Base-by-base conservation (phyloP, 202 grass and related monocot genomes). In the Carex arenaria region DNA sequence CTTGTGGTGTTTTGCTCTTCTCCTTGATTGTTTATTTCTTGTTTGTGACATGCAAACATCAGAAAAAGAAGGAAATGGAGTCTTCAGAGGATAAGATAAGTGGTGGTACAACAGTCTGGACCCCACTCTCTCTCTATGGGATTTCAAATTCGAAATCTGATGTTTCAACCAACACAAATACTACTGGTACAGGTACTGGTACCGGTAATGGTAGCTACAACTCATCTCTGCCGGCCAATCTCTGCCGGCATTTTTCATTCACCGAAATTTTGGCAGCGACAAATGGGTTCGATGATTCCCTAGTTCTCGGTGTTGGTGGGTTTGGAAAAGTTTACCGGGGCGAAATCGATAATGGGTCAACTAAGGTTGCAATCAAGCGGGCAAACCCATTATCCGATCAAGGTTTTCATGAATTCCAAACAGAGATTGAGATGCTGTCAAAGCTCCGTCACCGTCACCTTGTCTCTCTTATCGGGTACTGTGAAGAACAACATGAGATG, bases 361-460 rank as follows among this genome's bases (percentile, higher is more conserved):
- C 47, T 0, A 93, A 85, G 73, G 85, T 97, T 23, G 94, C 94
- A 14, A 93, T 97, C 62, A 97, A 97, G 79, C 89, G 89, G 38
- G 82, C 87, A 8, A 96, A 96, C 30, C 89, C 93, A 6, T 63
- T 81, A 70, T 92, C 93, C 0, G 67, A 90, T 42, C 93, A 95
- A 72, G 93, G 93, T 3, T 40, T 90, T 4, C 90, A 95, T 15
- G 90, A 95, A 82, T 95, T 92, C 57, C 88, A 89, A 57, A 95
- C 86, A 8, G 93, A 95, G 80, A 95, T 92, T 17, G 93, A 92
- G 59, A 87, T 93, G 93, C 8, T 96, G 36, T 96, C 90, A 2
- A 91, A 91, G 85, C 89, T 96, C 53, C 82, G 93, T 0, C 90
- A 96, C 72, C 82, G 83, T 20, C 93, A 96, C 54, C 89, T 96